phyloP scores from a whole-genome alignment of 805 yeast species.

The Metschnikowia kofuensis region DNA sequence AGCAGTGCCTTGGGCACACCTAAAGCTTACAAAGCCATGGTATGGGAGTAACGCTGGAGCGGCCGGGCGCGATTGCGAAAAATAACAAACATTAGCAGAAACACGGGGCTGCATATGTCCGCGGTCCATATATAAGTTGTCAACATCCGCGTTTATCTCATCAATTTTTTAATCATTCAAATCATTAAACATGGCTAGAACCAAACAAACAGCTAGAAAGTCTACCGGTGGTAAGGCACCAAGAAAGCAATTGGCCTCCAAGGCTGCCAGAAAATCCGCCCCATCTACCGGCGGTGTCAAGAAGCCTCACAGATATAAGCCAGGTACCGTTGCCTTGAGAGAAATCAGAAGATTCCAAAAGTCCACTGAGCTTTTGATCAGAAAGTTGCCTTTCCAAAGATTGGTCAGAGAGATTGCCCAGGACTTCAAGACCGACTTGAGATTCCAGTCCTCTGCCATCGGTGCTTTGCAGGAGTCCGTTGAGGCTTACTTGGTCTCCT shows the following conservation, averaged over 20 bases:
- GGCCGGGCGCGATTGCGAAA: no score
- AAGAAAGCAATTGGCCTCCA: constrained; percentile 48
- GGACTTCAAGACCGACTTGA: constrained; percentile 87
- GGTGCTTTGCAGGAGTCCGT: constrained; percentile 98
- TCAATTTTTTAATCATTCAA: neutral
- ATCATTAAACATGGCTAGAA: constrained; percentile 38
- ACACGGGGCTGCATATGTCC: no score
- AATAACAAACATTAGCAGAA: no score
- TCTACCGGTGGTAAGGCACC: constrained; percentile 50
- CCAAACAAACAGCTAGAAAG: constrained; percentile 48
- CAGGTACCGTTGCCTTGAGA: constrained; percentile 95
- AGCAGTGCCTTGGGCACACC: no score
- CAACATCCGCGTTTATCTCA: neutral
- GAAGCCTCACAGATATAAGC: constrained; percentile 85
- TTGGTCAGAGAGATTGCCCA: constrained; percentile 94
- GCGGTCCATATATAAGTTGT: constrained; percentile 8
- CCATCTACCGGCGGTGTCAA: constrained; percentile 47
- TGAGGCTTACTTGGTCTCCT: constrained; percentile 94
- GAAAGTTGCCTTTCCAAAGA: constrained; percentile 97
- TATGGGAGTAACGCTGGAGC: no score
- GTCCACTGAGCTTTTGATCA: constrained; percentile 89
- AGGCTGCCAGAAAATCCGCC: constrained; percentile 48
- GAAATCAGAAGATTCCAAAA: constrained; percentile 98
- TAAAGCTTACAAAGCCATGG: no score
- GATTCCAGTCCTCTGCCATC: constrained; percentile 97